Evolutionary conservation across 148 eudicot genomes (phyloP).

Genomic region (Chenopodium album): DNA sequence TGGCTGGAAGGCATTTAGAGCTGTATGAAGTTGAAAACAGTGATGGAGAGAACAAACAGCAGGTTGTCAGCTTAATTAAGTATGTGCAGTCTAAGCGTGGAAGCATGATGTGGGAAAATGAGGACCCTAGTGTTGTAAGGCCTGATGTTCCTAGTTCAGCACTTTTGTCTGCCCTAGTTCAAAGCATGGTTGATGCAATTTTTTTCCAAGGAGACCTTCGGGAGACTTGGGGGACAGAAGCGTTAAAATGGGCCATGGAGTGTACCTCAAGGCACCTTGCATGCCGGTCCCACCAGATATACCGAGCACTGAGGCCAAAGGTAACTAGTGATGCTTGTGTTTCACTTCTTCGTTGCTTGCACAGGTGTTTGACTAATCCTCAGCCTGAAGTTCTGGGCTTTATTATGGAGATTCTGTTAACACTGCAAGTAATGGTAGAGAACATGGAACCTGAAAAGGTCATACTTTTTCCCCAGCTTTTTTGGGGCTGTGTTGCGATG

Average conservation of each 20-base stretch:
- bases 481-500: slow-evolving; percentile 99
- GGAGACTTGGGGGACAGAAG: slow-evolving; percentile 97
- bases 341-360: slow-evolving; percentile 89
- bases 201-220: slow-evolving; percentile 97
- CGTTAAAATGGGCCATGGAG: slow-evolving; percentile 99
- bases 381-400: slow-evolving; percentile 90
- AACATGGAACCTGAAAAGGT: slow-evolving; percentile 99
- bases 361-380: slow-evolving; percentile 84
- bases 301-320: slow-evolving; percentile 86
- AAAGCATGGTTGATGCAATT: slow-evolving; percentile 99
- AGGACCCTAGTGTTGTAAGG: slow-evolving; percentile 80
- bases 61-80: slow-evolving; percentile 93
- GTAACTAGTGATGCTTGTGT: slow-evolving; percentile 95
- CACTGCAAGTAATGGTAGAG: slow-evolving; percentile 99
- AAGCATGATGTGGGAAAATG: slow-evolving; percentile 99
- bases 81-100: slow-evolving; percentile 98
- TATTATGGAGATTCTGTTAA: slow-evolving; percentile 83
- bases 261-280: slow-evolving; percentile 98
- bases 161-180: slow-evolving; percentile 92
- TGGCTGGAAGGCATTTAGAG: slow-evolving; percentile 98
- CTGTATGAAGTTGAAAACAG: slow-evolving; percentile 87
- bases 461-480: slow-evolving; percentile 95
- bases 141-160: slow-evolving; percentile 97
- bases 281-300: slow-evolving; percentile 96
- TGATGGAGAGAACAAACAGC: slow-evolving; percentile 98